phyloP scores from a whole-genome alignment of 2,329 filamentous ascomycete species.

The Acephala macrosclerotiorum region DNA sequence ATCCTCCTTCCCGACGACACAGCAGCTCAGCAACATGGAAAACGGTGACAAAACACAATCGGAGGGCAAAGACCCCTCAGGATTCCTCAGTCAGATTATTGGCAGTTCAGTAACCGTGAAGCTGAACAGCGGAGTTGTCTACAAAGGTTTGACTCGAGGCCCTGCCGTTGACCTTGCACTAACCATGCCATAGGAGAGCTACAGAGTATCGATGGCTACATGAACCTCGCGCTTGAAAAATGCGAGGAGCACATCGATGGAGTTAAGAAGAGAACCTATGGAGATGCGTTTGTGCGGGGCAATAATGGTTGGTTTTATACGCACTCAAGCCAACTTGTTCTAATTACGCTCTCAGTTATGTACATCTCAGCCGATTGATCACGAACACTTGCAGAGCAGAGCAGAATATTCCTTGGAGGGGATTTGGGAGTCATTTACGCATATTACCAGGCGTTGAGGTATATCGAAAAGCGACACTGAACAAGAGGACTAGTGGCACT shows the following conservation, averaged over 20 bases:
- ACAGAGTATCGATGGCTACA: constrained; percentile 97
- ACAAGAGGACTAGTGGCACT: background rate
- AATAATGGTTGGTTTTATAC: constrained; percentile 77
- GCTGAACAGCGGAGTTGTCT: constrained; percentile 97
- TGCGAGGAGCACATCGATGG: constrained; percentile 92
- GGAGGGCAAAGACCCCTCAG: constrained; percentile 90
- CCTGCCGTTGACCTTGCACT: constrained; percentile 18
- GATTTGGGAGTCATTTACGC: constrained; percentile 23
- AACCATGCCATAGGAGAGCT: constrained; percentile 73
- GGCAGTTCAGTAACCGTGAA: constrained; percentile 95
- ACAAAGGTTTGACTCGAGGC: constrained; percentile 74
- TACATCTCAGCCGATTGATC: constrained; percentile 44
- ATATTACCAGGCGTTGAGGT: constrained; percentile 20
- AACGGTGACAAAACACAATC: constrained; percentile 66
- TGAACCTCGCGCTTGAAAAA: constrained; percentile 99
- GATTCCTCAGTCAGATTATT: constrained; percentile 93
- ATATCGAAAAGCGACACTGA: background rate
- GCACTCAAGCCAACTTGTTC: constrained; percentile 14
- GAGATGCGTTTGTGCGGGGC: constrained; percentile 93
- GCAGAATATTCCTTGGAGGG: constrained; percentile 13
- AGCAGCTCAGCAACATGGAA: constrained; percentile 66
- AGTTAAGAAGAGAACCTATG: constrained; percentile 81
- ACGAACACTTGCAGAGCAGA: background rate
- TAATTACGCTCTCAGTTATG: constrained; percentile 38
- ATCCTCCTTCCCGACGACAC: constrained; percentile 11